These are phyloP conservation scores for Elasticomyces elasticus DNA, from an alignment of 495 filamentous ascomycete genomes.

Conservation along the genomic window DNA sequence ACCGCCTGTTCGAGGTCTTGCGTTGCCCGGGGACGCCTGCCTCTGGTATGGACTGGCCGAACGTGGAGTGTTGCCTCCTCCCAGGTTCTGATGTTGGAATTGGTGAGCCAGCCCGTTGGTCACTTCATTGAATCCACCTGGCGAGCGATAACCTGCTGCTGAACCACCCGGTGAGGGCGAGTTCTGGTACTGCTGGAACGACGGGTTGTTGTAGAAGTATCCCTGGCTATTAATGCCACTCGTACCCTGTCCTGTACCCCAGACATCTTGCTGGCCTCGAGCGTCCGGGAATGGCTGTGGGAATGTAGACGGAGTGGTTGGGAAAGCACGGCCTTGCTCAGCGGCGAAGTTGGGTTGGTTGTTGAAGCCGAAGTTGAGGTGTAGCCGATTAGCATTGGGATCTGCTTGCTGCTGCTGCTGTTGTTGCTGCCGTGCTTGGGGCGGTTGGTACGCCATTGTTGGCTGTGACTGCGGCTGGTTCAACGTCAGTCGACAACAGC, in stretches of 20 bases:
- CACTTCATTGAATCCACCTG: slow-evolving; percentile 41
- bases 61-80: slow-evolving; percentile 49
- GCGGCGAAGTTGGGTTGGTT: slow-evolving; percentile 26
- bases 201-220: slow-evolving; percentile 55
- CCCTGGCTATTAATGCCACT: slow-evolving; percentile 45
- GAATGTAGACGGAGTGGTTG: slow-evolving; percentile 92
- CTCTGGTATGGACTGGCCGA: slow-evolving; percentile 57
- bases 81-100: slow-evolving; percentile 91
- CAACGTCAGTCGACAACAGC: neutral
- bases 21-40: slow-evolving; percentile 56
- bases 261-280: slow-evolving; percentile 39
- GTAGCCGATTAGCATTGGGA: slow-evolving; percentile 28
- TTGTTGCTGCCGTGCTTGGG: neutral
- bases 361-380: slow-evolving; percentile 37
- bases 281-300: slow-evolving; percentile 69
- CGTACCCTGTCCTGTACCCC: slow-evolving; percentile 41
- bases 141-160: slow-evolving; percentile 12
- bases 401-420: slow-evolving; percentile 12
- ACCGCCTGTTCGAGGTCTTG: slow-evolving; percentile 67
- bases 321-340: slow-evolving; percentile 59
- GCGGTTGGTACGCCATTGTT: slow-evolving; percentile 18
- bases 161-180: slow-evolving; percentile 40
- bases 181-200: slow-evolving; percentile 50
- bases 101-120: slow-evolving; percentile 84
- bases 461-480: neutral